Base-by-base conservation (phyloP, 2,329 filamentous ascomycete species). In the Tolypocladium amazonense region DNA sequence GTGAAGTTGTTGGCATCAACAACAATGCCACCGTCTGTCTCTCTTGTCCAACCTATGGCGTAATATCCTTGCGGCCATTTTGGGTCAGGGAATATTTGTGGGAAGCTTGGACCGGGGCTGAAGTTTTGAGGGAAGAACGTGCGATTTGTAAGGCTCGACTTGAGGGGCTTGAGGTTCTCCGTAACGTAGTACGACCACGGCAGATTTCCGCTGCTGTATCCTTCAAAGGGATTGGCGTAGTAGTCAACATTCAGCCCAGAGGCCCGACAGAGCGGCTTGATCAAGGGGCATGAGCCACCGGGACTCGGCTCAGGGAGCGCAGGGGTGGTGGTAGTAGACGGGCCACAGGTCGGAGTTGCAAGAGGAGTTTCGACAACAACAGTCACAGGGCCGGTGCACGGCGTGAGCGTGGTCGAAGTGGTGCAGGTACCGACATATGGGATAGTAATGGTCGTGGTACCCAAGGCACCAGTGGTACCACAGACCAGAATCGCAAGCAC, bases 1-100 rank as follows among this genome's bases (percentile, higher is more conserved):
- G 65, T 67, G 57, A 66, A 67, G 63, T 63, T 67, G 60, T 67
- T 67, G 57, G 47, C 65, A 50, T 67, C 63, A 0, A 67, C 63
- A 12, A 43, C 55, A 52, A 67, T 62, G 1, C 64, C 64, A 35
- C 64, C 63, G 3, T 61, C 60, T 15, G 63, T 60, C 2, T 56
- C 50, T 39, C 59, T 61, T 5, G 38, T 56, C 60, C 58, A 62
- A 56, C 57, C 60, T 20, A 60, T 38, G 20, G 56, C 61, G 53
- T 65, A 65, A 33, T 47, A 58, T 35, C 8, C 14, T 2, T 50
- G 18, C 50, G 62, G 61, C 37, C 64, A 37, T 52, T 59, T 25
- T 41, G 37, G 23, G 33, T 8, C 15, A 37, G 57, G 20, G 41
- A 45, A 56, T 6, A 56, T 41, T 18, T 7, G 14, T 4, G 55